A percentile compares a stretch with the other conserved stretches of the same genome.
These are phyloP conservation scores for Phytophthora hibernalis DNA, from an alignment of 352 stramenopile species.

Conservation along the genomic window DNA sequence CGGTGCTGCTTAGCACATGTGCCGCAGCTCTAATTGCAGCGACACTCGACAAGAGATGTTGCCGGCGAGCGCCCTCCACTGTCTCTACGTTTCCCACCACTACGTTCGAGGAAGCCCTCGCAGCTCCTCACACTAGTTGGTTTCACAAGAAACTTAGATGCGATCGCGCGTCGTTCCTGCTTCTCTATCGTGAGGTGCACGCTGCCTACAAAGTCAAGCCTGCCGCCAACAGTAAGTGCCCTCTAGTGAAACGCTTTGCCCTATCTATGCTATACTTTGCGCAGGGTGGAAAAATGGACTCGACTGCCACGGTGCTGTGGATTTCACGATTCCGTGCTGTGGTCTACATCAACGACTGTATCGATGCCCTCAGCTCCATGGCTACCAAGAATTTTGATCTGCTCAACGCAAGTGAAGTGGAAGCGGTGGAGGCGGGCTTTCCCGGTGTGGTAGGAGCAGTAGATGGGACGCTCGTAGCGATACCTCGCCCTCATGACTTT, in stretches of 20 bases:
- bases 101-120: slow-evolving; percentile 16
- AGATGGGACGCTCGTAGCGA: too few relatives aligned
- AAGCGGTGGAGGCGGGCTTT: background rate
- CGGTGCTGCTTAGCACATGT: background rate
- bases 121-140: slow-evolving; percentile 9
- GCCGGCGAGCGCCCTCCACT: background rate
- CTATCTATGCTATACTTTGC: slow-evolving; percentile 29
- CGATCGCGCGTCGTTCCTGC: slow-evolving; percentile 12
- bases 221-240: slow-evolving; percentile 28
- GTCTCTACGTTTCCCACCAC: slow-evolving; percentile 15
- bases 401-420: too few relatives aligned
- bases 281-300: slow-evolving; percentile 18
- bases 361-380: too few relatives aligned
- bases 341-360: slow-evolving; percentile 15
- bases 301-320: slow-evolving; percentile 11
- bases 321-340: slow-evolving; percentile 16
- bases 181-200: slow-evolving; percentile 1
- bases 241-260: slow-evolving; percentile 25
- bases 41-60: slow-evolving; percentile 7
- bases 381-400: too few relatives aligned
- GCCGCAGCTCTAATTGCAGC: slow-evolving; percentile 2
- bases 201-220: slow-evolving; percentile 14
- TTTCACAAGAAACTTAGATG: slow-evolving; percentile 29
- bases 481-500: too few relatives aligned
- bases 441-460: too few relatives aligned